Evolutionary conservation across 2,329 filamentous ascomycete genomes (phyloP), one percentile per base, ranked within the genome.

Genomic region (Sporothrix schenckii): DNA sequence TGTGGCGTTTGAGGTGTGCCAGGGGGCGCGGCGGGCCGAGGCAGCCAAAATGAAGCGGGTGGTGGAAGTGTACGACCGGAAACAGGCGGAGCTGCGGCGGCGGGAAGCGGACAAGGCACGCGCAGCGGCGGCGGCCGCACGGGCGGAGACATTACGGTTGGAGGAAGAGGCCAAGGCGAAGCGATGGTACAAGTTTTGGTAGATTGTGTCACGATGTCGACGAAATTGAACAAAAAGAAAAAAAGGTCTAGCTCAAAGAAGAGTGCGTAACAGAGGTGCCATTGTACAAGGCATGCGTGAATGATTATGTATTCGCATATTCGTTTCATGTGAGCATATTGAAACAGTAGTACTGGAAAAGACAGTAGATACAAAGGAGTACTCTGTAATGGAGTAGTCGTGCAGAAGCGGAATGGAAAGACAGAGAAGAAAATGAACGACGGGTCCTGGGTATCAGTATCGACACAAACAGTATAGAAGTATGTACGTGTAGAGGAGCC

Each of bases 1-100:
- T 61, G 85, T 86, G 41, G 90, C 90, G 66, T 95, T 93, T 80
- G 92, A 97, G 80, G 93, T 91, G 77, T 98, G 94, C 81, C 89
- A 93, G 77, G 89, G 89, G 74, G 86, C 87, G 72, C 86, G 93
- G 71, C 84, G 87, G 63, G 85, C 90, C 72, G 94, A 98, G 80
- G 87, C 90, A 75, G 88, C 89, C 72, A 91, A 92, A 73, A 94
- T 99, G 89, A 91, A 91, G 79, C 85, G 93, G 74, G 92, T 92
- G 4, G 90, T 97, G 69, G 92, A 97, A 77, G 87, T 95, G 71
- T 90, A 94, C 79, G 89, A 91, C 77, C 84, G 87, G 75, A 89
- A 93, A 79, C 89, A 92, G 76, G 83, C 85, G 4, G 88, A 91
- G 79, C 66, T 83, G 49, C 80, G 80, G 58, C 76, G 77, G 58